These are phyloP conservation scores for Podospora bellae-mahoneyi DNA, from an alignment of 495 filamentous ascomycete genomes.

Conservation along the genomic window DNA sequence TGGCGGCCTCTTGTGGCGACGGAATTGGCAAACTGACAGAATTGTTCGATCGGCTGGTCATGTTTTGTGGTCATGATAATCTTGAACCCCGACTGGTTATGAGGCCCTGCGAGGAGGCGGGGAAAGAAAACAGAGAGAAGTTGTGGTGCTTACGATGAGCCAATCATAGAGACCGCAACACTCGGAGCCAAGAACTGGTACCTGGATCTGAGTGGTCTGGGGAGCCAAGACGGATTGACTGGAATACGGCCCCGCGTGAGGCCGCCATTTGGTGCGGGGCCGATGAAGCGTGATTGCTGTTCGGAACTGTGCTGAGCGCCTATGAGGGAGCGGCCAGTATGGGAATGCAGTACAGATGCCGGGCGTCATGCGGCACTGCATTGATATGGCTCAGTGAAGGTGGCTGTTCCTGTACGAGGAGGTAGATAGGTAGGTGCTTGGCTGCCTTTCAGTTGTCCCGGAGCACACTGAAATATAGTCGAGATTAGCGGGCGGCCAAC, in stretches of 20 bases:
- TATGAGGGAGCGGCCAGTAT: neutral
- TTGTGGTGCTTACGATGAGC: neutral
- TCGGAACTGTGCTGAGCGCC: neutral
- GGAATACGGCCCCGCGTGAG: conserved; percentile 6
- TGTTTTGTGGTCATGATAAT: neutral
- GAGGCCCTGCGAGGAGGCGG: neutral
- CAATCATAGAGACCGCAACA: conserved; percentile 3
- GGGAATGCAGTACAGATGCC: too few relatives aligned
- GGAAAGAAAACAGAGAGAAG: neutral
- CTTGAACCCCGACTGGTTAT: neutral
- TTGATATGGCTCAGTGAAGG: neutral
- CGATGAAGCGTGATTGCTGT: neutral
- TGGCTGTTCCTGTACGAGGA: neutral
- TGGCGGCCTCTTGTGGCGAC: neutral
- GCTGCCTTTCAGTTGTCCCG: neutral
- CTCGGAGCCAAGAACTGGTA: conserved; percentile 1
- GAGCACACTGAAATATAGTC: too few relatives aligned
- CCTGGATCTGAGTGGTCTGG: neutral
- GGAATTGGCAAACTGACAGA: neutral
- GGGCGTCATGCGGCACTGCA: neutral
- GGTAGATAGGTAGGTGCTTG: neutral
- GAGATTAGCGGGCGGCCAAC: neutral
- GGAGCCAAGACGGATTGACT: neutral
- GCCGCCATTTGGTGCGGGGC: conserved; percentile 12
- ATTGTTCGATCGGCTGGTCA: neutral